phyloP scores from a whole-genome alignment of 2,329 filamentous ascomycete genomes.

The Apiospora koreana region DNA sequence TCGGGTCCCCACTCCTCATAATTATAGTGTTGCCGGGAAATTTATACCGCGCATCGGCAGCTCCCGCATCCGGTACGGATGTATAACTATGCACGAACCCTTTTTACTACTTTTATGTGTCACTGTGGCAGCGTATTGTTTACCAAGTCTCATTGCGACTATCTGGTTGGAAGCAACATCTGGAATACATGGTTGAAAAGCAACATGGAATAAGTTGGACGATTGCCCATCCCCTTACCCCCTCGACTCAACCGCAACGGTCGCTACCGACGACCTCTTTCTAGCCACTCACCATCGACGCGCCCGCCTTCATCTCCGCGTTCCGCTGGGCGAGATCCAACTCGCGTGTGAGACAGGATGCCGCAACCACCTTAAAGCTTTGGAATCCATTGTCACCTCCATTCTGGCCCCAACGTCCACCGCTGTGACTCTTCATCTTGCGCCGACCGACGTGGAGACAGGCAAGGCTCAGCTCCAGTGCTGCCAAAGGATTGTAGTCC shows the following conservation, averaged over 20 bases:
- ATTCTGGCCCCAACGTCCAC: background rate
- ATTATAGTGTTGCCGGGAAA: too few relatives aligned
- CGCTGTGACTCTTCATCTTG: background rate
- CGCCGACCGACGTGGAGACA: conserved; percentile 26
- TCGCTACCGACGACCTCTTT: conserved; percentile 20
- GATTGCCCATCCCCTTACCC: too few relatives aligned
- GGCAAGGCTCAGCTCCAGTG: conserved; percentile 31
- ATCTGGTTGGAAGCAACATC: too few relatives aligned
- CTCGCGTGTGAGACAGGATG: conserved; percentile 30
- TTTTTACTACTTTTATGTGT: too few relatives aligned
- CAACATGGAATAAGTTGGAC: background rate
- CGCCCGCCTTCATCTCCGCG: conserved; percentile 19
- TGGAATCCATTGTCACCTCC: conserved; percentile 22
- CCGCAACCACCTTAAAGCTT: conserved; percentile 33
- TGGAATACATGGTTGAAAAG: background rate
- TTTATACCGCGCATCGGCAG: too few relatives aligned
- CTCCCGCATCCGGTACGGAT: too few relatives aligned
- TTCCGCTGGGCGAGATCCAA: conserved; percentile 25
- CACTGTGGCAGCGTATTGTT: too few relatives aligned
- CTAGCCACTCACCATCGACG: conserved; percentile 15
- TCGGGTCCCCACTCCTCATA: too few relatives aligned
- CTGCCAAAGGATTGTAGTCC: conserved; percentile 14
- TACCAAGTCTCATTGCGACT: too few relatives aligned
- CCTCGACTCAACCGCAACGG: background rate
- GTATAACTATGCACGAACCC: too few relatives aligned